phyloP scores from a whole-genome alignment of 148 eudicot species.

The Spergularia bocconei region DNA sequence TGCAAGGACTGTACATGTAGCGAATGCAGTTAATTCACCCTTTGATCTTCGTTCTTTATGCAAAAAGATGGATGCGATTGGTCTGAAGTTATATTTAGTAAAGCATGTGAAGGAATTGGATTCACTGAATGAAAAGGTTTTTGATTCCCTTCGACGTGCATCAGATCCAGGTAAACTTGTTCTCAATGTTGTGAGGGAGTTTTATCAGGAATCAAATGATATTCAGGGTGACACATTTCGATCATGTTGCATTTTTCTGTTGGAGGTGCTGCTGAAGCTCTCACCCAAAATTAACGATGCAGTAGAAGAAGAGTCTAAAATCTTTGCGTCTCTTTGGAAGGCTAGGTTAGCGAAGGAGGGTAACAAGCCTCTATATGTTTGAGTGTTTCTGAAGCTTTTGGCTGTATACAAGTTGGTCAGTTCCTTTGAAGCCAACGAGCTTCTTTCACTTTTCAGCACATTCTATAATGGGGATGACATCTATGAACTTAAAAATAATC shows the following conservation, averaged over 20 bases:
- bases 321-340: slow-evolving; percentile 19
- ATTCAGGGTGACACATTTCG: slow-evolving; percentile 4
- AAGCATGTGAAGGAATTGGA: slow-evolving; percentile 12
- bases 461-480: slow-evolving; percentile 7
- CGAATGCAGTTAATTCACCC: background rate
- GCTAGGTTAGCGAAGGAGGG: slow-evolving; percentile 15
- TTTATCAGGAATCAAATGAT: slow-evolving; percentile 9
- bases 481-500: slow-evolving; percentile 14
- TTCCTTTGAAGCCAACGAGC: slow-evolving; percentile 9
- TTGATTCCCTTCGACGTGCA: slow-evolving; percentile 9
- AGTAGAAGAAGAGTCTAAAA: slow-evolving; percentile 5
- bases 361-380: slow-evolving; percentile 11
- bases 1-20: background rate
- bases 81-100: slow-evolving; percentile 14
- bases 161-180: slow-evolving; percentile 22
- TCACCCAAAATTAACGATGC: background rate
- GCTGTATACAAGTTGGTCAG: slow-evolving; percentile 7
- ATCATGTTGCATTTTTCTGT: slow-evolving; percentile 14
- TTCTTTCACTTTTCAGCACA: slow-evolving; percentile 11
- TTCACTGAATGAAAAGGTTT: slow-evolving; percentile 3
- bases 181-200: slow-evolving; percentile 12
- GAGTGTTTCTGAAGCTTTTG: slow-evolving; percentile 15
- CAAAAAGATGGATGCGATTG: slow-evolving; percentile 7
- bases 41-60: slow-evolving; percentile 6
- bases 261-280: slow-evolving; percentile 16